Percentiles rank a stretch among this genome's conserved stretches.
phyloP scores from a whole-genome alignment of 176 grass and related monocot genomes.

The Elymus sibiricus region DNA sequence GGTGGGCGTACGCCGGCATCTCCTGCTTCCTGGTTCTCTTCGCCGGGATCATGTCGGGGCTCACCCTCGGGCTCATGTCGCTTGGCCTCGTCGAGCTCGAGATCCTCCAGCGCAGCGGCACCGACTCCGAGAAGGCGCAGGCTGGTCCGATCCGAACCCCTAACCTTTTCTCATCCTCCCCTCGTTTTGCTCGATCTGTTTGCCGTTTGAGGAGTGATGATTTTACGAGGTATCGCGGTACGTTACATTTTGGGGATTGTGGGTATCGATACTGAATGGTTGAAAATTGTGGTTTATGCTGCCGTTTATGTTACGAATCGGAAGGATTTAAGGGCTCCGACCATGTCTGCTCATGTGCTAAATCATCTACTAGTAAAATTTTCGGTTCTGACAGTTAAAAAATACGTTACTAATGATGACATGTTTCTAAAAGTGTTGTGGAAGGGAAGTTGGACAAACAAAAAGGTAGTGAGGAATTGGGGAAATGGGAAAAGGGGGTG shows the following conservation, averaged over 20 bases:
- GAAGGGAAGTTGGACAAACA: constrained; percentile 15
- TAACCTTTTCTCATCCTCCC: background rate
- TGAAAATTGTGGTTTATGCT: background rate
- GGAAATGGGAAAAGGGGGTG: constrained; percentile 19
- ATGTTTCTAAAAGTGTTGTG: constrained; percentile 13
- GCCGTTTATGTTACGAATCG: background rate
- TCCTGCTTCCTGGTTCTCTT: constrained; percentile 93
- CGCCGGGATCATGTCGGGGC: constrained; percentile 98
- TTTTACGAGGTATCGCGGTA: background rate
- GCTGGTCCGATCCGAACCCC: constrained; percentile 59
- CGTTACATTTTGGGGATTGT: constrained; percentile 1
- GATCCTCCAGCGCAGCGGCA: constrained; percentile 97
- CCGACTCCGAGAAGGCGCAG: constrained; percentile 82
- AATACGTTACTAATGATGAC: constrained; percentile 5
- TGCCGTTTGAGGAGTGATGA: background rate
- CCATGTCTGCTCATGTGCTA: background rate
- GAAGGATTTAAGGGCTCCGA: background rate
- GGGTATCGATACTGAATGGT: background rate
- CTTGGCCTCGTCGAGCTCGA: constrained; percentile 98
- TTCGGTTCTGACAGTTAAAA: background rate
- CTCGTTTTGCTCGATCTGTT: constrained; percentile 14
- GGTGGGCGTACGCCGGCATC: constrained; percentile 74
- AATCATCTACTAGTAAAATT: background rate
- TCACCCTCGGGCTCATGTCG: constrained; percentile 97
- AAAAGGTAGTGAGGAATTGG: constrained; percentile 1